These are phyloP conservation scores for Colletotrichum magnum DNA, from an alignment of 2,329 filamentous ascomycete species.

Conservation along the genomic window DNA sequence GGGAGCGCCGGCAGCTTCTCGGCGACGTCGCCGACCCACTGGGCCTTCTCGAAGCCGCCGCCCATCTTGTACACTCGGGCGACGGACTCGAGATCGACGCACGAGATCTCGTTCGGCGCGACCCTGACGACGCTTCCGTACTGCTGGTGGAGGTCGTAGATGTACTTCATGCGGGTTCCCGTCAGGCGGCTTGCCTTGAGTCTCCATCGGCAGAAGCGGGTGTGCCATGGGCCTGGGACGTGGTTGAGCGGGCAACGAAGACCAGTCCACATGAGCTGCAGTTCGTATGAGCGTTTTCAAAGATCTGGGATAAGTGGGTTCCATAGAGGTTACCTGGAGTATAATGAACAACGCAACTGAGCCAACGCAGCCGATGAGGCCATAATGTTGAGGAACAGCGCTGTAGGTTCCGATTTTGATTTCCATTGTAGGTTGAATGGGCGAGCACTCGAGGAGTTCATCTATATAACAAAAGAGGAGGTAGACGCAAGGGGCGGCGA, in stretches of 20 bases:
- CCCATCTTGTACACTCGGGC: constrained; percentile 5
- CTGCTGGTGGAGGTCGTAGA: constrained; percentile 7
- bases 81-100: constrained; percentile 13
- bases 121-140: constrained; percentile 10
- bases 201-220: constrained; percentile 11
- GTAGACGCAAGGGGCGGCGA: too few species aligned
- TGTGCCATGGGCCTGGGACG: constrained; percentile 10
- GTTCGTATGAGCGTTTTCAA: too few species aligned
- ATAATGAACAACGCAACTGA: background rate
- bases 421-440: too few species aligned
- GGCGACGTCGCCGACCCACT: constrained; percentile 5
- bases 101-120: constrained; percentile 11
- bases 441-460: too few species aligned
- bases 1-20: background rate
- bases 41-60: constrained; percentile 17
- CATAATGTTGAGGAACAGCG: too few species aligned
- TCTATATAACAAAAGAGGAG: too few species aligned
- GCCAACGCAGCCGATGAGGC: too few species aligned
- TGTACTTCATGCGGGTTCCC: constrained; percentile 3
- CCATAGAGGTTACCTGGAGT: too few species aligned
- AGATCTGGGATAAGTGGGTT: too few species aligned
- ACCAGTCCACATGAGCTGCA: background rate
- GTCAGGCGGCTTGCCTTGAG: constrained; percentile 7
- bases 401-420: too few species aligned
- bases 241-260: background rate